Percentiles rank a stretch among this genome's conserved stretches.
Evolutionary conservation across 2,329 filamentous ascomycete species (phyloP).

Genomic region (Trichophyton equinum): DNA sequence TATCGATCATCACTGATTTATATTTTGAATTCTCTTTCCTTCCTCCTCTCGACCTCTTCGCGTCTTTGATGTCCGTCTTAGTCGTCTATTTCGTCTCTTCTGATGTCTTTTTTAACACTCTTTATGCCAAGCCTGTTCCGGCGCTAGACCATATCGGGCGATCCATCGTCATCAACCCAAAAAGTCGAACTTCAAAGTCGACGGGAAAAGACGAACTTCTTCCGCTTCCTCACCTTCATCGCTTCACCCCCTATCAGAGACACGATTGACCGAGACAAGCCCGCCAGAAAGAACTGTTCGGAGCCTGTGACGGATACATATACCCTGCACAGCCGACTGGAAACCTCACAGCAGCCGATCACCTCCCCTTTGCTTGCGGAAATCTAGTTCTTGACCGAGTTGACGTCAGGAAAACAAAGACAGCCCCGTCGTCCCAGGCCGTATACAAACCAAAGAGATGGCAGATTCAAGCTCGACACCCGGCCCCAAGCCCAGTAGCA

Average conservation of each 20-base stretch:
- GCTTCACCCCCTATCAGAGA: not conserved
- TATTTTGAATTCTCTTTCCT: not conserved
- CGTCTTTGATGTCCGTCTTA: not conserved
- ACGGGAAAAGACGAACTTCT: not conserved
- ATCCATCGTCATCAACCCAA: not conserved
- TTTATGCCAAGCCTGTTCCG: not conserved
- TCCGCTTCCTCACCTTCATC: not conserved
- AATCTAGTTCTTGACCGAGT: not conserved
- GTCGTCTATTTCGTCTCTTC: not conserved
- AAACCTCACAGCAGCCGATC: not conserved
- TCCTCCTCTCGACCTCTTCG: not conserved
- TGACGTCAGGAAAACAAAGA: not conserved
- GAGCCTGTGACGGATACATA: not conserved
- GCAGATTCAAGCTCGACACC: conserved; percentile 54
- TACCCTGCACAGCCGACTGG: not conserved
- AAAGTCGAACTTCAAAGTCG: not conserved
- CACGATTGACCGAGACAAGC: not conserved
- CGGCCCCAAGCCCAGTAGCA: conserved; percentile 91
- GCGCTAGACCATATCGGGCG: conserved; percentile 2
- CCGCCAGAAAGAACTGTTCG: not conserved
- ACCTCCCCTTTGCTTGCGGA: not conserved
- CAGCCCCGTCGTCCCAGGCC: not conserved
- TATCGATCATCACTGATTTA: not conserved
- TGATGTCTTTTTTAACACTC: not conserved
- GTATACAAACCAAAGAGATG: conserved; percentile 37